Base-by-base conservation (phyloP, 192 early-diverging fungal species). In the Linnemannia hyalina region DNA sequence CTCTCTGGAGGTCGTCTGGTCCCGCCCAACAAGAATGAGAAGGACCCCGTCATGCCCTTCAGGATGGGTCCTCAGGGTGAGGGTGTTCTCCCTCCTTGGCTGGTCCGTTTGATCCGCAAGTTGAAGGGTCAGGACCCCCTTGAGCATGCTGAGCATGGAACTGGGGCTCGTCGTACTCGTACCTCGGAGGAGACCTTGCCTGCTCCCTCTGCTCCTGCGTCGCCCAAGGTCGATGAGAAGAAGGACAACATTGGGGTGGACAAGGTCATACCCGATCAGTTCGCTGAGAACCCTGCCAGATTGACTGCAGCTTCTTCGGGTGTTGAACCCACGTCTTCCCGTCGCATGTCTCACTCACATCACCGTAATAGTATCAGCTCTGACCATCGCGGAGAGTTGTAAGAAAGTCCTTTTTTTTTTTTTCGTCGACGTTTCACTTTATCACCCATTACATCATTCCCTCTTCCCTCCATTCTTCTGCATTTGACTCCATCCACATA, bases 1-100 rank as follows among this genome's bases (percentile, higher is more conserved):
- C 42, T 91, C 3, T 91, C 92, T 32, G 46, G 90, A 35, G 94
- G 93, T 35, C 89, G 91, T 32, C 88, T 93, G 71, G 87, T 78
- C 4, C 88, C 89, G 26, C 87, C 83, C 9, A 85, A 85, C 78
- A 85, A 85, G 75, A 47, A 80, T 42, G 83, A 85, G 74, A 49
- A 75, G 4, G 83, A 85, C 13, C 83, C 83, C 32, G 70, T 85
- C 77, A 85, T 85, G 83, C 75, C 83, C 4, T 85, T 85, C 74
- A 36, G 78, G 41, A 85, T 85, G 83, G 83, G 83, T 26, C 83
- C 83, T 52, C 83, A 85, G 23, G 83, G 83, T 36, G 83, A 85
- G 38, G 83, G 83, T 54, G 83, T 85, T 22, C 74, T 85, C 35
- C 83, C 83, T 29, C 83, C 83, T 36, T 85, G 83, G 83, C 65